Base-by-base conservation (phyloP, 495 filamentous ascomycete species). In the Penicillium odoratum region DNA sequence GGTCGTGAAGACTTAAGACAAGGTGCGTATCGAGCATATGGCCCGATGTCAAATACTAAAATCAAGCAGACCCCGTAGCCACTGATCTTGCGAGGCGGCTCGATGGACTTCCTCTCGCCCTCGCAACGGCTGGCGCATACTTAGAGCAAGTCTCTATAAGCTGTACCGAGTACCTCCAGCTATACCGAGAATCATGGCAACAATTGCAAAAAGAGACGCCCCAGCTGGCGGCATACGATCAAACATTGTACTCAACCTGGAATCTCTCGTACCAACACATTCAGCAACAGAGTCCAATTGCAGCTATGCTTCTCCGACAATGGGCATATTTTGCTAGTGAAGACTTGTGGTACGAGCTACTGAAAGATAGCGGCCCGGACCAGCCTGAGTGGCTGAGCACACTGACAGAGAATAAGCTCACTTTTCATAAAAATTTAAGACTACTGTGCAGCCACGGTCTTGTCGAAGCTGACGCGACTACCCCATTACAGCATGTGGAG, bases 111-210 rank as follows among this genome's bases (percentile, higher is more conserved):
- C 50, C 50, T 4, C 50, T 53, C 13, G 36, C 50, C 18, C 13
- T 53, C 7, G 50, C 33, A 2, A 29, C 50, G 1, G 50, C 50
- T 53, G 50, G 50, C 9, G 36, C 51, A 43, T 53, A 42, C 10
- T 9, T 53, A 15, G 5, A 42, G 7, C 18, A 28, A 29, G 21
- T 16, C 10, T 29, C 38, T 2, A 25, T 53, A 5, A 44, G 16
- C 15, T 51, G 15, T n/a, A n/a, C 29, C 5, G n/a, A 38, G 7
- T 38, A 51, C 9, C 36, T 53, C 34, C 11, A 30, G 4, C 3
- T 42, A 3, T 53, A 53, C 31, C 16, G 18, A 5, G 36, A 42
- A 53, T 6, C 13, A 18, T 51, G 48, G 48, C 29, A 16, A 11
- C 15, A 26, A 5, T n/a, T 51, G 25, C 48, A 51, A n/a, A 31